Conservation (phyloP, 2,329 filamentous ascomycete genomes). For the Colletotrichum destructivum region DNA sequence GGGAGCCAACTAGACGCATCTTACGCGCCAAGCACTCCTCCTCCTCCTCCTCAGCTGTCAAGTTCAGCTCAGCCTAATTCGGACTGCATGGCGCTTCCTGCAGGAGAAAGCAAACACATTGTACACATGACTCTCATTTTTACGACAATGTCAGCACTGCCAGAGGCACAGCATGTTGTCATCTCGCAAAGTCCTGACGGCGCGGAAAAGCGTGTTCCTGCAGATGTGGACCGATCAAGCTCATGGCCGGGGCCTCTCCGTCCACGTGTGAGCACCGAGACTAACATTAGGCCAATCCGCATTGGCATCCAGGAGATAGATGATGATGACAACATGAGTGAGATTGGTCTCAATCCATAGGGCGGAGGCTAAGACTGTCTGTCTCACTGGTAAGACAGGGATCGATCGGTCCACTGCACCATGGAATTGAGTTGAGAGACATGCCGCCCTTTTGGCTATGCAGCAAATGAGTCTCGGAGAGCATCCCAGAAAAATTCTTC, state of each 20-base stretch:
- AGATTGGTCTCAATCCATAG: neutral
- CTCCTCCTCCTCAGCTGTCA: neutral
- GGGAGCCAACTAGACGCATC: neutral
- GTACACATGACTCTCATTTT: neutral
- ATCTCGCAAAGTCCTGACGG: neutral
- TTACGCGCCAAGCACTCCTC: neutral
- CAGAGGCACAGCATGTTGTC: neutral
- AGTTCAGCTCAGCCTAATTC: neutral
- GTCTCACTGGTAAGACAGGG: neutral
- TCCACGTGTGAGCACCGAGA: neutral
- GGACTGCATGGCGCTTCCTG: neutral
- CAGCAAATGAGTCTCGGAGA: no score
- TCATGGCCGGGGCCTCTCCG: neutral
- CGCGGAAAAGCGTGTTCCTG: neutral
- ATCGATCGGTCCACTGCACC: no score
- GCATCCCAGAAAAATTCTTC: no score
- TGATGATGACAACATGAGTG: neutral
- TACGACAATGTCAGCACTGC: neutral
- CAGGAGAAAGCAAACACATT: neutral
- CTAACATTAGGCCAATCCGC: no score
- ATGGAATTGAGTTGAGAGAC: no score
- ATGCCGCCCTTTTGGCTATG: neutral
- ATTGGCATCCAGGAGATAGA: neutral
- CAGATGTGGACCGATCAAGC: neutral
- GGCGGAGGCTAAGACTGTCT: neutral